Conservation (phyloP, 164 flowering plant genomes). For the Magnolia officinalis region DNA sequence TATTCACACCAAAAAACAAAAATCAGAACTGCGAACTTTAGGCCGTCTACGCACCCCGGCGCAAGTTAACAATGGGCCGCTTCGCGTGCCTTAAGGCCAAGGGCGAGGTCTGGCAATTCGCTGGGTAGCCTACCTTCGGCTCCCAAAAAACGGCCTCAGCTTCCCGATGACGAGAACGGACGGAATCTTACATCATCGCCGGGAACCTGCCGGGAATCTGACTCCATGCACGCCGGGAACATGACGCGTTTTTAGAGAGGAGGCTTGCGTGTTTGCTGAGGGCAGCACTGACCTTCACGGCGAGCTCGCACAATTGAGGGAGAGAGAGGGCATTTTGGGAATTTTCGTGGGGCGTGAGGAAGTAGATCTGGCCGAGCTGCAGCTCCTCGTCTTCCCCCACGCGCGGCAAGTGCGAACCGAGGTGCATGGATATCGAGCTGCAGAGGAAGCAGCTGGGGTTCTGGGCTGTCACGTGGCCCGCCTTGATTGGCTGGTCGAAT, state of each 20-base stretch:
- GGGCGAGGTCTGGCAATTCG: no score
- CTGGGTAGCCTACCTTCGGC: no score
- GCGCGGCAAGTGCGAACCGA: constrained; percentile 29
- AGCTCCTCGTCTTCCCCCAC: constrained; percentile 39
- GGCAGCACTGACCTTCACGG: constrained; percentile 49
- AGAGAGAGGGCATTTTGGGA: constrained; percentile 38
- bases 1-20: no score
- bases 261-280: constrained; percentile 6
- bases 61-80: no score
- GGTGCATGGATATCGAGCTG: constrained; percentile 48
- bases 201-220: background rate
- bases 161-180: no score
- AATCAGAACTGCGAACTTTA: no score
- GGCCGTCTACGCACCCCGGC: no score
- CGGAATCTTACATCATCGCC: background rate
- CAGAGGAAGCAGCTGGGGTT: constrained; percentile 53
- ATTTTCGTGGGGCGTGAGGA: constrained; percentile 46
- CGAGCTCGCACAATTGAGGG: constrained; percentile 46
- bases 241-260: background rate
- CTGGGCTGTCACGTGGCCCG: constrained; percentile 30
- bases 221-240: background rate
- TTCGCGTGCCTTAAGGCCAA: no score
- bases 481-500: constrained; percentile 34
- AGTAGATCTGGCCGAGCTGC: constrained; percentile 53
- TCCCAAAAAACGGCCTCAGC: no score